Evolutionary conservation across 75 land plant species (phyloP), one percentile per base, ranked within the genome.

Genomic region (Cunninghamia lanceolata): DNA sequence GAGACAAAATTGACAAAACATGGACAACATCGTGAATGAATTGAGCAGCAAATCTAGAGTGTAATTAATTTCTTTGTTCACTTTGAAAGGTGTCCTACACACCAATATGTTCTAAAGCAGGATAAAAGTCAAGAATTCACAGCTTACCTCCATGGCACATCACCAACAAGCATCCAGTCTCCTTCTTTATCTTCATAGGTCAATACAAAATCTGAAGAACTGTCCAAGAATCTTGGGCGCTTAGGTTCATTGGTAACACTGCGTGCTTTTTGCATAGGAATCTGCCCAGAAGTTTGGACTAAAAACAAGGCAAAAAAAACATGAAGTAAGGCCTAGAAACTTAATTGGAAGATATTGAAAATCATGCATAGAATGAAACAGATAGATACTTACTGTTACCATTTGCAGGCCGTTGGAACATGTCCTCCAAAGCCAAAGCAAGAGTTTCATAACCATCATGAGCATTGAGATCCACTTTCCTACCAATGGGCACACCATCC

Each of bases 111-210:
- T 63, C 28, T 63, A 63, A 32, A 2, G 36, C 16, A 73, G 1
- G 16, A 34, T 73, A 11, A 2, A 73, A 34, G 36, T 73, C 63
- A 16, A 35, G 84, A 54, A 46, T 68, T 84, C 36, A 54, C 35
- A 34, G 54, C 91, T 86, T 91, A 96, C 98, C 94, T 89, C 98
- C 98, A 96, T 45, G 98, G 98, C 83, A 96, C 98, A 90, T 96
- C 98, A 59, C 98, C 98, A 77, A 96, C 96, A 45, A 96, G 94
- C 98, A 96, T 94, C 98, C 91, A 92, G 77, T 96, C 98, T 56
- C 96, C 98, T 14, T 96, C 98, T 54, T 90, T 93, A 85, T 96
- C 98, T 87, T 96, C 95, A 89, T 96, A 96, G 17, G 97, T 96
- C 35, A 96, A 90, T 74, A 92, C 94, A 90, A 89, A 94, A 34